phyloP scores from a whole-genome alignment of 23 red algal species.

The Gracilariopsis chorda region DNA sequence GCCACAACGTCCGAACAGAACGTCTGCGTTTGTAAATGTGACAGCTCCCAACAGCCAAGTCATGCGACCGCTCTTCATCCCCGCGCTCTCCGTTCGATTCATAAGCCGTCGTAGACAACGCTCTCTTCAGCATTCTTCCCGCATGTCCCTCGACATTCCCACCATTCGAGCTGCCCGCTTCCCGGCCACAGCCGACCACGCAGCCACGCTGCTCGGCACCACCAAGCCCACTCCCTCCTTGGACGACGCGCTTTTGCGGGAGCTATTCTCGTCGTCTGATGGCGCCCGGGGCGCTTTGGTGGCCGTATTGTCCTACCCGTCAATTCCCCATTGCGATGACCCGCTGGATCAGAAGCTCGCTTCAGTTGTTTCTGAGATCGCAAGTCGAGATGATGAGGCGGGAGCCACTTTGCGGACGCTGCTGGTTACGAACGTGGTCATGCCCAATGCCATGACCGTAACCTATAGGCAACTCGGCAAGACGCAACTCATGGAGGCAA shows the following conservation, averaged over 20 bases:
- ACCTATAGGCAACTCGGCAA: neutral
- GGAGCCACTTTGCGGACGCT: neutral
- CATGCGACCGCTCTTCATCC: neutral
- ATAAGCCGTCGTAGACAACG: neutral
- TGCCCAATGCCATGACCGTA: neutral
- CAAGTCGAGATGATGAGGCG: neutral
- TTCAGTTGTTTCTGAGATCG: neutral
- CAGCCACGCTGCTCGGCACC: neutral
- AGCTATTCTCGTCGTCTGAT: neutral
- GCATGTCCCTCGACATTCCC: neutral
- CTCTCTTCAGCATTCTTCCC: neutral
- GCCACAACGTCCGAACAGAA: no score
- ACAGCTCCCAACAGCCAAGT: no score
- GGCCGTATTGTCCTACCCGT: neutral
- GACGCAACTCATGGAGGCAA: neutral
- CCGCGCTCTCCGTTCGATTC: neutral
- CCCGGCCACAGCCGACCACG: neutral
- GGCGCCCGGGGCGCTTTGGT: neutral
- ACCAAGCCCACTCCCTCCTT: neutral
- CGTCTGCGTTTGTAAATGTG: no score
- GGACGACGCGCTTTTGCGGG: neutral
- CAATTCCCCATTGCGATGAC: neutral
- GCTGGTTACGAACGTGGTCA: slow-evolving; percentile 1
- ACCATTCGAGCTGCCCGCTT: neutral
- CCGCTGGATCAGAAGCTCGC: neutral